These are phyloP conservation scores for Entomortierella chlamydospora DNA, from an alignment of 192 early-diverging fungal species.

Conservation along the genomic window DNA sequence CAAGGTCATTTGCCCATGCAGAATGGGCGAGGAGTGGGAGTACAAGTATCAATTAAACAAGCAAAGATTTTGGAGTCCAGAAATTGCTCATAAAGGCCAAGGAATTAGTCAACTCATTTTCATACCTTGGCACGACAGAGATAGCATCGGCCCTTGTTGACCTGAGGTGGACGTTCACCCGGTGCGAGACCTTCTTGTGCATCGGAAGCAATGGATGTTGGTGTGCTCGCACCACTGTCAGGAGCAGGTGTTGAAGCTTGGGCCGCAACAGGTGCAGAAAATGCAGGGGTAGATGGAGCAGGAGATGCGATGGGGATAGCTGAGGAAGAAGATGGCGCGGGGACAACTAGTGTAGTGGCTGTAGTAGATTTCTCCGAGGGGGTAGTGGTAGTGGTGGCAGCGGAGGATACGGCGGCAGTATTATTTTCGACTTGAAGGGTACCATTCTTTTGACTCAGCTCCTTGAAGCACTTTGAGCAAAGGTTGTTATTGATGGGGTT, in stretches of 20 bases:
- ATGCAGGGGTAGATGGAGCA: constrained; percentile 16
- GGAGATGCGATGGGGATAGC: constrained; percentile 16
- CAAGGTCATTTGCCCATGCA: neutral
- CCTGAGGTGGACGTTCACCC: constrained; percentile 63
- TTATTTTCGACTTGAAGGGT: neutral
- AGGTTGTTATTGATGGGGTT: constrained; percentile 77
- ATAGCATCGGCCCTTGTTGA: constrained; percentile 78
- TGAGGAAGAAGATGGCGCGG: constrained; percentile 6
- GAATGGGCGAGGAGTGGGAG: too few relatives aligned
- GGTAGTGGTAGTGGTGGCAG: constrained; percentile 1
- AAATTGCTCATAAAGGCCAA: too few relatives aligned
- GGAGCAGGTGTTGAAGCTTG: constrained; percentile 18
- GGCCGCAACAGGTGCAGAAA: constrained; percentile 12
- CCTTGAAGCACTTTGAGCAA: constrained; percentile 84
- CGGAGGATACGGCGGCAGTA: neutral
- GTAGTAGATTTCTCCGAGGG: constrained; percentile 37
- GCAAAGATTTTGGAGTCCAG: neutral
- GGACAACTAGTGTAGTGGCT: constrained; percentile 9
- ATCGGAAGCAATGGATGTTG: constrained; percentile 47
- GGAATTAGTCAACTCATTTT: too few relatives aligned
- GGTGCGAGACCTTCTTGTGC: constrained; percentile 49
- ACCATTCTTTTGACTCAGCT: constrained; percentile 61
- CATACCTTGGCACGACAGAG: constrained; percentile 72
- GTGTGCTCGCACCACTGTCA: constrained; percentile 32
- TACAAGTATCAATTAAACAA: neutral